phyloP scores from a whole-genome alignment of 192 early-diverging fungal species.

The Backusella australiensis region DNA sequence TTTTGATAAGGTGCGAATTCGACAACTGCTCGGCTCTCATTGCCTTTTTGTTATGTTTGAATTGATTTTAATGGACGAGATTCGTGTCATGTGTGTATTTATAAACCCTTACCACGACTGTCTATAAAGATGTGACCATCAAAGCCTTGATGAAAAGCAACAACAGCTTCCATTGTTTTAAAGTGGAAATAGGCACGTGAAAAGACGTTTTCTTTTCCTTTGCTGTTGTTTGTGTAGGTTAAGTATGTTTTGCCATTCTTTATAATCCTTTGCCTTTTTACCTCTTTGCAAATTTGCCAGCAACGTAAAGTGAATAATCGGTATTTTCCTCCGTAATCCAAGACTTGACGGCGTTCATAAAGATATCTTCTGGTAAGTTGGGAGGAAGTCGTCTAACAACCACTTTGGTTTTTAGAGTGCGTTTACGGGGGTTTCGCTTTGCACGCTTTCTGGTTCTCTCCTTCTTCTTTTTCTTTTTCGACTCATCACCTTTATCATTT shows the following conservation, averaged over 20 bases:
- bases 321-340: constrained; percentile 48
- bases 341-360: constrained; percentile 56
- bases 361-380: constrained; percentile 68
- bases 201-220: constrained; percentile 67
- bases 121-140: constrained; percentile 80
- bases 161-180: constrained; percentile 58
- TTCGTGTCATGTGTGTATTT: not conserved
- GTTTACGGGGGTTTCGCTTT: constrained; percentile 31
- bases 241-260: not conserved
- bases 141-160: constrained; percentile 73
- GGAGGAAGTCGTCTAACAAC: constrained; percentile 77
- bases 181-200: constrained; percentile 80
- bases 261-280: constrained; percentile 26
- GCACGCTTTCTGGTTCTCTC: constrained; percentile 20
- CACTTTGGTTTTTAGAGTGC: constrained; percentile 57
- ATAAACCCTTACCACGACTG: constrained; percentile 40
- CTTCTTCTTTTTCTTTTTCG: constrained; percentile 21
- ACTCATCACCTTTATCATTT: not conserved
- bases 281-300: constrained; percentile 77
- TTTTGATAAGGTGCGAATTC: constrained; percentile 82
- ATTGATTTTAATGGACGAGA: too few relatives aligned
- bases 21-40: constrained; percentile 67
- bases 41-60: constrained; percentile 43
- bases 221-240: constrained; percentile 38
- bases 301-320: constrained; percentile 55